These are phyloP conservation scores for Rhodotorula sp. DNA, from an alignment of 1,284 basidiomycete species.

Conservation along the genomic window DNA sequence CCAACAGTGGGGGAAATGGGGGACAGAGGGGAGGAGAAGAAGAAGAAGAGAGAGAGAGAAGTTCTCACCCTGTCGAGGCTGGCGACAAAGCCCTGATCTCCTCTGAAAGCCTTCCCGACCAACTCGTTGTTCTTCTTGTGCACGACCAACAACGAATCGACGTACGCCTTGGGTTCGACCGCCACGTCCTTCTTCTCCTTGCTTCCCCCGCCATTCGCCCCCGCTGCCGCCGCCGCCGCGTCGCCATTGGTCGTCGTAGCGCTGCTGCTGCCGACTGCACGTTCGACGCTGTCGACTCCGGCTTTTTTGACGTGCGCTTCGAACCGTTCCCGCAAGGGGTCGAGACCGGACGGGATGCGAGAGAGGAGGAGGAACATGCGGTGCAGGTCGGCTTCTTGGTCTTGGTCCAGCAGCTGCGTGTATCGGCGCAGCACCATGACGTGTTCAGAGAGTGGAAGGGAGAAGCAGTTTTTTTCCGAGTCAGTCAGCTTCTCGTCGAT, in stretches of 20 bases:
- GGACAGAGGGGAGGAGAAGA: not conserved
- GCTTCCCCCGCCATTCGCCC: not conserved
- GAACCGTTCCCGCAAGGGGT: conserved; percentile 87
- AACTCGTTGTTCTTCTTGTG: conserved; percentile 90
- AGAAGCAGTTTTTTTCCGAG: not conserved
- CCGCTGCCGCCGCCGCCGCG: not conserved
- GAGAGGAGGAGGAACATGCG: conserved; percentile 92
- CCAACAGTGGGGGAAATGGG: not conserved
- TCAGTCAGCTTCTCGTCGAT: no score
- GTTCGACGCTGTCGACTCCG: conserved; percentile 78
- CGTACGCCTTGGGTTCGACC: conserved; percentile 79
- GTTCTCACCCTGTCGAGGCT: conserved; percentile 73
- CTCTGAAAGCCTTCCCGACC: conserved; percentile 84
- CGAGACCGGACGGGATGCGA: conserved; percentile 84
- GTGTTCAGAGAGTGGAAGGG: no score
- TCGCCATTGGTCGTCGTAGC: not conserved
- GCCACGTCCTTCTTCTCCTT: conserved; percentile 49
- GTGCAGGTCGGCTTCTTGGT: conserved; percentile 88
- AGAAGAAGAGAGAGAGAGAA: not conserved
- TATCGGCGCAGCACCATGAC: no score
- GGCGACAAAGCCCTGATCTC: conserved; percentile 92
- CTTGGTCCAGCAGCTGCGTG: conserved; percentile 75
- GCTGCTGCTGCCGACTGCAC: conserved; percentile 54
- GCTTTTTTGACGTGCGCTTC: conserved; percentile 91
- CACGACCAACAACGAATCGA: conserved; percentile 86